A percentile compares a stretch with the other conserved stretches of the same genome.
These are phyloP conservation scores for Albizia julibrissin DNA, from an alignment of 306 rosid genomes.

Conservation along the genomic window DNA sequence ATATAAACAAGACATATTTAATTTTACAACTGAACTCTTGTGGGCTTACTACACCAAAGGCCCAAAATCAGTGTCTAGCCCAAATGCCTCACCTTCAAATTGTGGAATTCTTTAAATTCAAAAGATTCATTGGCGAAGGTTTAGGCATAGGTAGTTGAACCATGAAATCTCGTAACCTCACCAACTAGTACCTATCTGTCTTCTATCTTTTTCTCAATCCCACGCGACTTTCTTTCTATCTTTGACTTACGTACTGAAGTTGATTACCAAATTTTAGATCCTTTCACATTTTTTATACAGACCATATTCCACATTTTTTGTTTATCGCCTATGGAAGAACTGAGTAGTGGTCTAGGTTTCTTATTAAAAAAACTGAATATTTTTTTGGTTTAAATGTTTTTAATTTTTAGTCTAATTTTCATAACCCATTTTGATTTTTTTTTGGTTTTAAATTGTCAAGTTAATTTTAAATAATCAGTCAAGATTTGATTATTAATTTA, in stretches of 20 bases:
- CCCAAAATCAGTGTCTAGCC: neutral
- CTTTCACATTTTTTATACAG: neutral
- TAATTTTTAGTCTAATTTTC: neutral
- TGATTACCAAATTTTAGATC: neutral
- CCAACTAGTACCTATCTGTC: neutral
- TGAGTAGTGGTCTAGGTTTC: no score
- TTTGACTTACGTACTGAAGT: neutral
- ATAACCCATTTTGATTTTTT: no score
- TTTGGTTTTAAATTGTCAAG: neutral
- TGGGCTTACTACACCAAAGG: neutral
- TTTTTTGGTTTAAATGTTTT: neutral
- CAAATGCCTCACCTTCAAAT: neutral
- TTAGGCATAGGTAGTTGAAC: neutral
- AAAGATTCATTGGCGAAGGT: neutral
- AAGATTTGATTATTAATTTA: neutral
- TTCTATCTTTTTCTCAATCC: neutral
- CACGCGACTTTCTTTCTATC: neutral
- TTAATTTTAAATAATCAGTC: neutral
- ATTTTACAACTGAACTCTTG: neutral
- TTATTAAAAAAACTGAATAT: no score
- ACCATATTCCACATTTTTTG: neutral
- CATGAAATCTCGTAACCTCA: neutral
- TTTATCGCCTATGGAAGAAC: no score
- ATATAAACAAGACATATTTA: no score
- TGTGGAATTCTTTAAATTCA: neutral